A percentile compares a stretch with the other conserved stretches of the same genome.
phyloP scores from a whole-genome alignment of 2,329 filamentous ascomycete species.

The Scolecobasidium constrictum region DNA sequence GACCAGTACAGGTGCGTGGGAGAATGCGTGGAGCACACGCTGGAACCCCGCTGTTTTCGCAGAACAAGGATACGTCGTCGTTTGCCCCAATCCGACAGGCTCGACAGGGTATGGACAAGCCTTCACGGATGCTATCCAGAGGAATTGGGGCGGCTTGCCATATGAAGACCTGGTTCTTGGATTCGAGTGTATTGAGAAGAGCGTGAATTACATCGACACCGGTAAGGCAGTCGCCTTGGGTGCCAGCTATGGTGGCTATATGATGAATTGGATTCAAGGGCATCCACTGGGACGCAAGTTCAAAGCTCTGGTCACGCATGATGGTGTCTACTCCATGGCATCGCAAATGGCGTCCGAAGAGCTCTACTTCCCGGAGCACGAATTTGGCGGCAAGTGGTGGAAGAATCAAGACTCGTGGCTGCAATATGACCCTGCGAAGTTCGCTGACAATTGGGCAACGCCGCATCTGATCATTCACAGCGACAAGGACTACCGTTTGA shows the following conservation, averaged over 20 bases:
- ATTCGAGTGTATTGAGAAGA: slow-evolving; percentile 60
- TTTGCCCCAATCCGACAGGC: slow-evolving; percentile 62
- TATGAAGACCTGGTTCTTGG: slow-evolving; percentile 73
- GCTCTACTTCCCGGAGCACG: slow-evolving; percentile 41
- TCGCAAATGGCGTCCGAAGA: slow-evolving; percentile 40
- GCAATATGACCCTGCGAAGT: slow-evolving; percentile 46
- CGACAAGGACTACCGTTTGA: slow-evolving; percentile 79
- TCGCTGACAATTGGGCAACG: slow-evolving; percentile 63
- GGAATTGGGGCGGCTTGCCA: slow-evolving; percentile 75
- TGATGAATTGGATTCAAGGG: slow-evolving; percentile 77
- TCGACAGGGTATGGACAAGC: slow-evolving; percentile 73
- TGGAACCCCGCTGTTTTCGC: slow-evolving; percentile 85
- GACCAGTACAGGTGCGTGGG: no score
- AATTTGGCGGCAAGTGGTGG: slow-evolving; percentile 25
- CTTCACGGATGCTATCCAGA: slow-evolving; percentile 63
- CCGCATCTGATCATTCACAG: slow-evolving; percentile 86
- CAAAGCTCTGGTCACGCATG: slow-evolving; percentile 79
- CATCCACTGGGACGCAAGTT: slow-evolving; percentile 73
- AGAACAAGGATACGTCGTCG: slow-evolving; percentile 76
- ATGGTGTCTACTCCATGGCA: slow-evolving; percentile 64
- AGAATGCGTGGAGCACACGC: slow-evolving; percentile 64
- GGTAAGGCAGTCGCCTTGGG: slow-evolving; percentile 60
- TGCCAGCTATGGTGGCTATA: slow-evolving; percentile 40
- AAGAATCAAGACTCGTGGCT: slow-evolving; percentile 37
- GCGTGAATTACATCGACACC: slow-evolving; percentile 59